Evolutionary conservation across 768 basidiomycete genomes (phyloP), one percentile per base, ranked within the genome.

Genomic region (Pleurotus ostreatus): DNA sequence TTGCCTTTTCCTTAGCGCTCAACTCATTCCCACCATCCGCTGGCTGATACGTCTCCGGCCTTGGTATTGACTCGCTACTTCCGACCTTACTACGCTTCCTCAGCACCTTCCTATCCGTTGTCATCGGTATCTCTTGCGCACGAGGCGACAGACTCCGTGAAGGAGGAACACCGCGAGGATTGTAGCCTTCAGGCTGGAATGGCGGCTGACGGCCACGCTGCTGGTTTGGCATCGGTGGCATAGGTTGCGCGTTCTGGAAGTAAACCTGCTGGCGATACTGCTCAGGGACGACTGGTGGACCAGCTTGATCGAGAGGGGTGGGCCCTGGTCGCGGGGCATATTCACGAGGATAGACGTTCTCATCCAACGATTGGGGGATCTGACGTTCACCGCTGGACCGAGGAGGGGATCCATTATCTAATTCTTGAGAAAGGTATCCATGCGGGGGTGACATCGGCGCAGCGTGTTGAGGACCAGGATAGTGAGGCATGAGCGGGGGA

Each of bases 81-180:
- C 51, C 48, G 20, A 49, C 9, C 7, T 16, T 41, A 39, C 51
- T 53, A 18, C 41, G 39, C 51, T 53, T 53, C 37, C 51, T 39
- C 11, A 53, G 39, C 4, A 53, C 38, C 12, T 41, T 39, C 39
- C 51, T 53, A 9, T 53, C 51, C 11, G 37, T 37, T 2, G 51
- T 5, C 37, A 49, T 49, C 15, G 48, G 26, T 20, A 49, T 30
- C 30, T 49, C 25, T 20, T 49, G 48, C 48, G 48, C 48, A 8
- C 25, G 48, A 23, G 48, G 12, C 48, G 22, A 30, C 22, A 12
- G 20, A 15, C n/a, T 20, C 26, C 13, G 18, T 16, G 18, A 15
- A 16, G 13, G 16, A 12, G 7, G 46, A 3, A 3, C 8, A 23
- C 23, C 46, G 15, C 22, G 18, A 8, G 22, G 13, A 25, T 47